Evolutionary conservation across 2,329 filamentous ascomycete species (phyloP).

Genomic region (Fusarium udum): DNA sequence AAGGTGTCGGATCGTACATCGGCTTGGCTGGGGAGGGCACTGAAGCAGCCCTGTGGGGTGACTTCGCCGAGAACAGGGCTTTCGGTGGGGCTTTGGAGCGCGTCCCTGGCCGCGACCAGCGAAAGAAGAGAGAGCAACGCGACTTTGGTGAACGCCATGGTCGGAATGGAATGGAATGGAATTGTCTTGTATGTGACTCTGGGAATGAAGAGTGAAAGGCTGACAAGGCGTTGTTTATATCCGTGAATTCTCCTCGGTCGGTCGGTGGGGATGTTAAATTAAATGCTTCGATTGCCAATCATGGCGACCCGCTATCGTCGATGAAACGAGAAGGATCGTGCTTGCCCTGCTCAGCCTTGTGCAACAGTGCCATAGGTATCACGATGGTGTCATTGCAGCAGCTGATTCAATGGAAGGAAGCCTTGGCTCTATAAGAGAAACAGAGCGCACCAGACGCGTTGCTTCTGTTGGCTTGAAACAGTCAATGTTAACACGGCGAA

Average conservation of each 20-base stretch:
- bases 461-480: not conserved
- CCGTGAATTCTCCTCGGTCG: not conserved
- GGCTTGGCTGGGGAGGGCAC: not conserved
- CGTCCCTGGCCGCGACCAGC: not conserved
- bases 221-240: not conserved
- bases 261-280: conserved; percentile 1
- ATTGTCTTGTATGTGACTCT: not conserved
- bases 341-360: not conserved
- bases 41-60: conserved; percentile 32
- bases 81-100: conserved; percentile 48
- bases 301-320: not conserved
- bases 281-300: not conserved
- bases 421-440: not conserved
- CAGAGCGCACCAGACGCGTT: not conserved
- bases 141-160: not conserved
- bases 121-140: not conserved
- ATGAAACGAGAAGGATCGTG: conserved; percentile 15
- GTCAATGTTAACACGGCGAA: not conserved
- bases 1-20: not conserved
- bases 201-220: too few species aligned
- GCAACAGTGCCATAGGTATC: not conserved
- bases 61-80: not conserved
- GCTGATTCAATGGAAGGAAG: not conserved
- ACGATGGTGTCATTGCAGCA: not conserved
- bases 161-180: not conserved